Percentiles rank a stretch among this genome's conserved stretches.
These are phyloP conservation scores for Cichorium intybus DNA, from an alignment of 140 eudicot species.

Conservation along the genomic window DNA sequence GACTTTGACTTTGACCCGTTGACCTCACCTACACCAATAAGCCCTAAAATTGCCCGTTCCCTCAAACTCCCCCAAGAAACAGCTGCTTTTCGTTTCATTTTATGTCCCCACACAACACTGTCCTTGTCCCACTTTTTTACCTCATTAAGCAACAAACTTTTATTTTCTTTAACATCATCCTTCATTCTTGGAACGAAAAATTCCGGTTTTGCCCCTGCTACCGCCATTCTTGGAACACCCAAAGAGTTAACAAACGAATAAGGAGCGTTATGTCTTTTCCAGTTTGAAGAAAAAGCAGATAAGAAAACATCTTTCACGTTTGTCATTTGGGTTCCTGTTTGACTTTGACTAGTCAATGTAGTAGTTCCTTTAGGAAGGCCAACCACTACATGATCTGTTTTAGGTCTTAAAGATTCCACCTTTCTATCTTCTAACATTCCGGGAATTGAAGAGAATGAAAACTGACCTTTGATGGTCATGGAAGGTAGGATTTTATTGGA, in stretches of 20 bases:
- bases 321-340: background rate
- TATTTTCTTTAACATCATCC: too few species aligned
- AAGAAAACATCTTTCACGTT: conserved; percentile 24
- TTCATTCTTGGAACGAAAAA: too few species aligned
- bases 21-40: too few species aligned
- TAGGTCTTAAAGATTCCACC: background rate
- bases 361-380: background rate
- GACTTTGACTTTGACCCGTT: background rate
- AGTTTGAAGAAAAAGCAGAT: conserved; percentile 23
- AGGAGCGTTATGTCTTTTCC: too few species aligned
- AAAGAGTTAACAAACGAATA: too few species aligned
- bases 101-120: conserved; percentile 24
- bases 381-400: background rate
- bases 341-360: background rate
- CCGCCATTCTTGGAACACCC: too few species aligned
- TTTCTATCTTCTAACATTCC: conserved; percentile 12
- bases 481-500: conserved; percentile 10
- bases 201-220: too few species aligned
- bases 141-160: conserved; percentile 1
- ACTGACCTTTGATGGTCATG: conserved; percentile 3
- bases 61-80: conserved; percentile 4
- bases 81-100: conserved; percentile 25
- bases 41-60: background rate
- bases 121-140: background rate
- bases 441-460: conserved; percentile 24